Evolutionary conservation across 805 yeast genomes (phyloP).

Genomic region (Sugiyamaella valdiviana): DNA sequence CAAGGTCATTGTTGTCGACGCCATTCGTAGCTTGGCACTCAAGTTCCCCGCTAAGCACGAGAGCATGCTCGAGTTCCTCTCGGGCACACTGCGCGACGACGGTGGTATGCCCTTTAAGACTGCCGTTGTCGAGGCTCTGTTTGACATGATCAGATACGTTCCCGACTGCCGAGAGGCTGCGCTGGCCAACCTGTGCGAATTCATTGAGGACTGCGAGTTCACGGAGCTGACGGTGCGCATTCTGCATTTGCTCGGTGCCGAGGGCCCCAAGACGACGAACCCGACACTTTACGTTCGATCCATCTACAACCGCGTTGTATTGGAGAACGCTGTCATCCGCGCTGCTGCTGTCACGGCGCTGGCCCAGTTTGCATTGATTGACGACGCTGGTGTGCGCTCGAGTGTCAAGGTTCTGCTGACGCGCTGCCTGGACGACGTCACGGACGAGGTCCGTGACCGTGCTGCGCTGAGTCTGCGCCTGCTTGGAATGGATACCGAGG

Average conservation of each 20-base stretch:
- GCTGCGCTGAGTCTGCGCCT: constrained; percentile 80
- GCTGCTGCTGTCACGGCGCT: constrained; percentile 93
- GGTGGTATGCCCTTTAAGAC: constrained; percentile 84
- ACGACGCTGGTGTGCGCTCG: constrained; percentile 56
- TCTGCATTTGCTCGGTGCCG: constrained; percentile 84
- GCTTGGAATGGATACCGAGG: constrained; percentile 39
- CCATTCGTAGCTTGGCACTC: constrained; percentile 82
- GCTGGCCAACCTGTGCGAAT: constrained; percentile 85
- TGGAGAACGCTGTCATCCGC: constrained; percentile 91
- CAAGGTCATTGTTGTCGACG: constrained; percentile 90
- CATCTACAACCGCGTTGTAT: constrained; percentile 91
- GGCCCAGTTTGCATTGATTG: constrained; percentile 77
- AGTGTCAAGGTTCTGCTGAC: constrained; percentile 69
- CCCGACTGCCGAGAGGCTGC: constrained; percentile 80
- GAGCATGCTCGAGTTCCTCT: constrained; percentile 71
- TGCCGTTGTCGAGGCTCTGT: constrained; percentile 83
- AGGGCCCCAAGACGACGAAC: constrained; percentile 80
- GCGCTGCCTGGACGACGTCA: constrained; percentile 81
- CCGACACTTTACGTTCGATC: constrained; percentile 92
- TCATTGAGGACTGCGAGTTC: constrained; percentile 96
- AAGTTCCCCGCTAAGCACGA: constrained; percentile 90
- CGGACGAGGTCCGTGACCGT: constrained; percentile 97
- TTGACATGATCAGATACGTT: constrained; percentile 81
- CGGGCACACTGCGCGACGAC: constrained; percentile 81
- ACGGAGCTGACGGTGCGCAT: constrained; percentile 91